Percentiles rank a stretch among this genome's conserved stretches.
These are phyloP conservation scores for Mortierella sp. DNA, from an alignment of 371 early-diverging fungal species.

Conservation along the genomic window DNA sequence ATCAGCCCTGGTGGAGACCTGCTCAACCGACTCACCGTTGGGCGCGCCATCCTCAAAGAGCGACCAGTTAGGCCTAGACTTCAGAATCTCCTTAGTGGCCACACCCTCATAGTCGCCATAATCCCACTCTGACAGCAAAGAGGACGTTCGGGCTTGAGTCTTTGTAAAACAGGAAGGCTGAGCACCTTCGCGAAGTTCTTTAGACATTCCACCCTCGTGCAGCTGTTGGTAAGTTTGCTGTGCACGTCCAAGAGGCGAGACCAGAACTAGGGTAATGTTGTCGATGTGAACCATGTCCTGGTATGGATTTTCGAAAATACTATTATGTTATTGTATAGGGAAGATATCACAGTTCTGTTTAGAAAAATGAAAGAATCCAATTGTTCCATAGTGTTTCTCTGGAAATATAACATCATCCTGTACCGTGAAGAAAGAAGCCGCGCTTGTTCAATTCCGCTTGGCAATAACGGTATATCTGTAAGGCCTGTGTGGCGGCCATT, in stretches of 20 bases:
- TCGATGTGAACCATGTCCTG: constrained; percentile 57
- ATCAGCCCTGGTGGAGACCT: constrained; percentile 55
- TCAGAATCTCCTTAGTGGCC: constrained; percentile 58
- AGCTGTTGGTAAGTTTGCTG: constrained; percentile 57
- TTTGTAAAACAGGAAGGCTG: constrained; percentile 33
- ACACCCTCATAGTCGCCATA: constrained; percentile 61
- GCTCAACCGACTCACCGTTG: constrained; percentile 57
- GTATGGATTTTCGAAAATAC: constrained; percentile 57
- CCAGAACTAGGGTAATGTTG: constrained; percentile 49
- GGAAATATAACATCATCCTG: background rate
- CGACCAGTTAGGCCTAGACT: constrained; percentile 52
- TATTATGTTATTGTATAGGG: background rate
- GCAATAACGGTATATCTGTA: constrained; percentile 54
- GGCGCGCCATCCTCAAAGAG: constrained; percentile 54
- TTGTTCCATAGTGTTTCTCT: background rate
- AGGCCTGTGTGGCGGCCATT: constrained; percentile 55
- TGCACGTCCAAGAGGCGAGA: constrained; percentile 56
- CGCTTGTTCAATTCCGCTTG: constrained; percentile 53
- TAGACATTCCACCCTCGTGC: constrained; percentile 20
- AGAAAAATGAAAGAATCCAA: background rate
- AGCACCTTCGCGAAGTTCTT: constrained; percentile 8
- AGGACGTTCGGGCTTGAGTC: constrained; percentile 41
- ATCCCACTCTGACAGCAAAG: constrained; percentile 54
- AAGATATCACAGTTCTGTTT: background rate
- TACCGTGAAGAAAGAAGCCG: constrained; percentile 42